Conservation (phyloP, 768 basidiomycete species). For the Russula brevipes region DNA sequence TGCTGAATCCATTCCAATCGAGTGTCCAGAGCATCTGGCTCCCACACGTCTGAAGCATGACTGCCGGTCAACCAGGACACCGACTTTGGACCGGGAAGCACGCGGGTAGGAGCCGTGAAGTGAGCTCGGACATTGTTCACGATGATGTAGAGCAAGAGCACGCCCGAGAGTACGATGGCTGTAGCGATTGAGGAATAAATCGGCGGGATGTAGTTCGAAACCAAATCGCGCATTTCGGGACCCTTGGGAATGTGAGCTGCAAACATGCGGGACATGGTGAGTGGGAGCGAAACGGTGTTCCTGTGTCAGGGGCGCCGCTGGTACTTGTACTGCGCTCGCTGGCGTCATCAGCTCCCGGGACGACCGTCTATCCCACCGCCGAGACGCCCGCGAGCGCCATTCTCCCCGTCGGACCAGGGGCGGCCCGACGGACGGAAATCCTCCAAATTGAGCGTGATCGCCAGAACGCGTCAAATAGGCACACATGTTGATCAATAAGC, state of each 20-base stretch:
- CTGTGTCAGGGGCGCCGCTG: no score
- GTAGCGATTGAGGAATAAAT: background rate
- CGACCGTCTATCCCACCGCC: no score
- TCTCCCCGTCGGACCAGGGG: no score
- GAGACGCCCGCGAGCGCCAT: no score
- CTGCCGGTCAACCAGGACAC: conserved; percentile 19
- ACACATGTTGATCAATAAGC: no score
- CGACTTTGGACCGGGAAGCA: conserved; percentile 16
- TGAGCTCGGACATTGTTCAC: background rate
- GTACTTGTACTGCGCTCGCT: no score
- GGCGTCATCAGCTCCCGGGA: no score
- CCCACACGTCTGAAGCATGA: conserved; percentile 3
- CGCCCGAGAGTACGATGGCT: background rate
- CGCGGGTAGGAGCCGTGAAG: conserved; percentile 4
- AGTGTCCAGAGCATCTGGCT: conserved; percentile 7
- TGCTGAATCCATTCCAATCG: conserved; percentile 11
- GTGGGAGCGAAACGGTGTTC: no score
- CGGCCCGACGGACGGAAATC: no score
- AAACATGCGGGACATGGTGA: no score
- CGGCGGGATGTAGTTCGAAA: background rate
- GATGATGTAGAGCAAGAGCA: conserved; percentile 2
- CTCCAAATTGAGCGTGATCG: no score
- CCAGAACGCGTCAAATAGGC: no score
- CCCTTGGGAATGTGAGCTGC: background rate
- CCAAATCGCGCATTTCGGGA: background rate